phyloP scores from a whole-genome alignment of 2,329 filamentous ascomycete species.

The Sporothrix pallida region DNA sequence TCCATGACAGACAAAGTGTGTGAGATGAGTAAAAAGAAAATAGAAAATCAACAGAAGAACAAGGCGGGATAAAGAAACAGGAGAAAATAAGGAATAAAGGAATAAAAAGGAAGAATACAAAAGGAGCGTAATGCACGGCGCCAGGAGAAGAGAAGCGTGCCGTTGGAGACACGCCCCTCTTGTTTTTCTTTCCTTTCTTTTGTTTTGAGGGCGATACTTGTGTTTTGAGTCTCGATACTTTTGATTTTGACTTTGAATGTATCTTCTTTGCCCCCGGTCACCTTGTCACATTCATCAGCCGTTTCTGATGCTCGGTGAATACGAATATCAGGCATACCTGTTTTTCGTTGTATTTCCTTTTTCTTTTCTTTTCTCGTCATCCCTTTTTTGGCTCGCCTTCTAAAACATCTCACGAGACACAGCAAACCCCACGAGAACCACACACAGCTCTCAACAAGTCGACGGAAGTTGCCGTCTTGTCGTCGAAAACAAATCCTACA shows the following conservation, averaged over 20 bases:
- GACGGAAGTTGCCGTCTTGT: slow-evolving; percentile 5
- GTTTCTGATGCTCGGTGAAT: slow-evolving; percentile 10
- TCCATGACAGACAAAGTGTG: not conserved
- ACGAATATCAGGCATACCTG: not conserved
- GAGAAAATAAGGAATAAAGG: not conserved
- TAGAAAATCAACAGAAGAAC: not conserved
- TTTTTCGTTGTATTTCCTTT: not conserved
- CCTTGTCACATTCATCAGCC: not conserved
- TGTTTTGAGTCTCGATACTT: not conserved
- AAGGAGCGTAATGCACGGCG: no score
- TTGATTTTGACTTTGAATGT: not conserved
- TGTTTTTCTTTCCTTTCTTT: not conserved
- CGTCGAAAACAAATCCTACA: not conserved
- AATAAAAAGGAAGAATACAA: not conserved
- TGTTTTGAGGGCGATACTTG: not conserved
- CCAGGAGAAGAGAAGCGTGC: not conserved
- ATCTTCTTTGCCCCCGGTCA: not conserved
- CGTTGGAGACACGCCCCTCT: slow-evolving; percentile 16
- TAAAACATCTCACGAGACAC: not conserved
- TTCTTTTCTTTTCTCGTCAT: not conserved
- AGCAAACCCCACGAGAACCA: not conserved
- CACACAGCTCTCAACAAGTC: not conserved
- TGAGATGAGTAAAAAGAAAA: not conserved
- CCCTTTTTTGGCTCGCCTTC: not conserved
- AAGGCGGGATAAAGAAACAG: not conserved